These are phyloP conservation scores for Saccharomycopsis sp. DNA, from an alignment of 805 yeast genomes.

Conservation along the genomic window DNA sequence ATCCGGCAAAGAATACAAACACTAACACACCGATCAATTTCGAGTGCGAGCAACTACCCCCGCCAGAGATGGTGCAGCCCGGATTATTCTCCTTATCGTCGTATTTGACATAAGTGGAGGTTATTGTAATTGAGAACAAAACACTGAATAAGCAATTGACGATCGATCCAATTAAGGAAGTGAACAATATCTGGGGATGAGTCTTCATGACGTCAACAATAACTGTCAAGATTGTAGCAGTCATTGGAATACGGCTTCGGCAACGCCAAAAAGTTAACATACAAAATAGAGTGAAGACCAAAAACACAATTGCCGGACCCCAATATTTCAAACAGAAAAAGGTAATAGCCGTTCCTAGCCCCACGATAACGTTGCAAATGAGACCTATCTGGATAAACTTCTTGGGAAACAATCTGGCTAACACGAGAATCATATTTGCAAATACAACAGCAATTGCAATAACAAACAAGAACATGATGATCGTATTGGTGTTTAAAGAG, in stretches of 20 bases:
- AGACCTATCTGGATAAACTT: slow-evolving; percentile 65
- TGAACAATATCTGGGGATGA: slow-evolving; percentile 62
- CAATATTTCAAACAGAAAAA: slow-evolving; percentile 62
- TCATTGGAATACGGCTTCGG: slow-evolving; percentile 64
- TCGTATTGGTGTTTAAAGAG: slow-evolving; percentile 68
- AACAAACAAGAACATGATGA: slow-evolving; percentile 60
- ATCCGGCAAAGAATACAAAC: slow-evolving; percentile 76
- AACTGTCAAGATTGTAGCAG: slow-evolving; percentile 60
- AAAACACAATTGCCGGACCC: slow-evolving; percentile 73
- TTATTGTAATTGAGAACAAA: slow-evolving; percentile 60
- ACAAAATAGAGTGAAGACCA: slow-evolving; percentile 55
- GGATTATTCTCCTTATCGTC: slow-evolving; percentile 48
- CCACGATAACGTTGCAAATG: slow-evolving; percentile 56
- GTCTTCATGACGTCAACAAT: slow-evolving; percentile 71
- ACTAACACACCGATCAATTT: slow-evolving; percentile 65
- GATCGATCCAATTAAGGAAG: slow-evolving; percentile 54
- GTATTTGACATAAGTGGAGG: slow-evolving; percentile 72
- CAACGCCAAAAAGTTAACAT: slow-evolving; percentile 71
- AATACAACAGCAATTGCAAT: slow-evolving; percentile 53
- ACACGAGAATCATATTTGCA: slow-evolving; percentile 46
- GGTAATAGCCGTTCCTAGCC: slow-evolving; percentile 71
- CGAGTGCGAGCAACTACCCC: slow-evolving; percentile 48
- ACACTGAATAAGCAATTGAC: slow-evolving; percentile 57
- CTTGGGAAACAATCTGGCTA: slow-evolving; percentile 61
- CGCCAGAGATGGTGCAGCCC: slow-evolving; percentile 43